Evolutionary conservation across 768 basidiomycete species (phyloP).

Genomic region (Suillus lakei): DNA sequence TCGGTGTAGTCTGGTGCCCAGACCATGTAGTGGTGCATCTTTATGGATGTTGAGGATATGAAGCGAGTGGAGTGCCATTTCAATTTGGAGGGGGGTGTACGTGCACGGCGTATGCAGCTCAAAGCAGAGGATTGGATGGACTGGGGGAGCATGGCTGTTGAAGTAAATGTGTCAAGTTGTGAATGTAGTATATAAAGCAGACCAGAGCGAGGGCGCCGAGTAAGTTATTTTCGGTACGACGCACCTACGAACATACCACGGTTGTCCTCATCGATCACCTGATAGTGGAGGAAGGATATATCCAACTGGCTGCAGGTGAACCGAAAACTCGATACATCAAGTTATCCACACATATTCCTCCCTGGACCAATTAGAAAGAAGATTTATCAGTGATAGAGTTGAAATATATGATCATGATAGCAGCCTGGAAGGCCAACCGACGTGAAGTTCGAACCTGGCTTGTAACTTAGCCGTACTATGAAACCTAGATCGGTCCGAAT

Average conservation of each 20-base stretch:
- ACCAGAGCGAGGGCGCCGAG: not conserved
- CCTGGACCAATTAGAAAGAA: not conserved
- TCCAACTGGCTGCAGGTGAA: not conserved
- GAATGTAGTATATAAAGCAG: too few relatives aligned
- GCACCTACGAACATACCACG: not conserved
- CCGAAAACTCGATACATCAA: not conserved
- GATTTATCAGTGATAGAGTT: not conserved
- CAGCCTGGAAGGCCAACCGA: not conserved
- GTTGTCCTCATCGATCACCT: not conserved
- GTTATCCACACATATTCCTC: not conserved
- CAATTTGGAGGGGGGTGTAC: too few relatives aligned
- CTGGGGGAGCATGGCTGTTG: not conserved
- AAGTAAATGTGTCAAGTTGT: not conserved
- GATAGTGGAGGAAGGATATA: not conserved
- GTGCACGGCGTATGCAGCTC: not conserved
- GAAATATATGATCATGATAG: not conserved
- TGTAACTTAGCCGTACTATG: too few relatives aligned
- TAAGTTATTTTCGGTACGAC: not conserved
- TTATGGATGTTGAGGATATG: not conserved
- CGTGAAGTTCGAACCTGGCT: too few relatives aligned
- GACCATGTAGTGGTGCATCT: slow-evolving; percentile 42
- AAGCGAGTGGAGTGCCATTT: not conserved
- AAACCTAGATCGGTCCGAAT: not conserved
- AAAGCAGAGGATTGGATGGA: too few relatives aligned
- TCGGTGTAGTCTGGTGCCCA: slow-evolving; percentile 72